Evolutionary conservation across 2,329 filamentous ascomycete genomes (phyloP).

Genomic region (Trichophyton rubrum): DNA sequence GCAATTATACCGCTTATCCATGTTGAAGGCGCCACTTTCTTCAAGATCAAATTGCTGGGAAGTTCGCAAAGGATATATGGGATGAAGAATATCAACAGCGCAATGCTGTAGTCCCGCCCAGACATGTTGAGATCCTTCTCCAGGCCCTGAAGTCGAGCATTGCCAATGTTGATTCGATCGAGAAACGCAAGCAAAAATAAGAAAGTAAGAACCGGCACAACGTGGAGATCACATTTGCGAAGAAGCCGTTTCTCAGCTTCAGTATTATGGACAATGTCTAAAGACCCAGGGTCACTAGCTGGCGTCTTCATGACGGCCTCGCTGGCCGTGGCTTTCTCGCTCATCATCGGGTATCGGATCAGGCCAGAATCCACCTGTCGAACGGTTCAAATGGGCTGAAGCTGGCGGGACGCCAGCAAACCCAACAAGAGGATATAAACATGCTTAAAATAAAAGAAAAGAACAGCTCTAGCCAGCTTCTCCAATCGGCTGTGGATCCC

Average conservation of each 20-base stretch:
- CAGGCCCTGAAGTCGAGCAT: conserved; percentile 35
- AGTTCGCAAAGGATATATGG: conserved; percentile 37
- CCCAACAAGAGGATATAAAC: too few relatives aligned
- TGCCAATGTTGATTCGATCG: conserved; percentile 38
- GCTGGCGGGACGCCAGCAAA: background rate
- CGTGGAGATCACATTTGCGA: conserved; percentile 37
- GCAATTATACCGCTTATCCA: conserved; percentile 34
- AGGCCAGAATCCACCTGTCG: background rate
- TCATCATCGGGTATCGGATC: background rate
- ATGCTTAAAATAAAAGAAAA: background rate
- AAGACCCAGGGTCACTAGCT: conserved; percentile 9
- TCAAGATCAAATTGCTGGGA: conserved; percentile 37
- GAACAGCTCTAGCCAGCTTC: background rate
- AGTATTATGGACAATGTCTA: conserved; percentile 13
- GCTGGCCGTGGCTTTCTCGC: conserved; percentile 7
- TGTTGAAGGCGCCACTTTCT: conserved; percentile 30
- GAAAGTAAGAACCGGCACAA: conserved; percentile 38
- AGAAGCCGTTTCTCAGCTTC: conserved; percentile 31
- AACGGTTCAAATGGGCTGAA: background rate
- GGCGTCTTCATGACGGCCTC: conserved; percentile 2
- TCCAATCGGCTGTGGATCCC: background rate
- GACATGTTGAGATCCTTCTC: conserved; percentile 34
- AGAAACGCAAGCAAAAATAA: conserved; percentile 36
- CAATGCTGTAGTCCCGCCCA: conserved; percentile 32
- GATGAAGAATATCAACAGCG: conserved; percentile 35